phyloP scores from a whole-genome alignment of 2,329 filamentous ascomycete genomes.

The Paraconiothyrium brasiliense region DNA sequence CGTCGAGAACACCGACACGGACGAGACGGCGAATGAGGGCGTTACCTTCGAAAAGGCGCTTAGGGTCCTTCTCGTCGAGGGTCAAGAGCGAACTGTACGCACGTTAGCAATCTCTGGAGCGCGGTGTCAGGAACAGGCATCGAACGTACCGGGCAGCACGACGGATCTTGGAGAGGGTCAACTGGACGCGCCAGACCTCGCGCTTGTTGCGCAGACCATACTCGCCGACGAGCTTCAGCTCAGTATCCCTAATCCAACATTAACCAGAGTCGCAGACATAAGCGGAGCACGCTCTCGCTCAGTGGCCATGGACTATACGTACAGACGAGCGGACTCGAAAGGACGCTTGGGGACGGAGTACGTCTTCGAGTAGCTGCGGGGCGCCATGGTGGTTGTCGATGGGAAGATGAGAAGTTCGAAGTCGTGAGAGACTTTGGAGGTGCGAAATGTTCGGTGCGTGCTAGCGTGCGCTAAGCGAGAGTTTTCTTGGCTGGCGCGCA shows the following conservation, averaged over 20 bases:
- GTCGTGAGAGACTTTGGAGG: constrained; percentile 14
- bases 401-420: constrained; percentile 30
- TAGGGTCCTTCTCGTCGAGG: constrained; percentile 99
- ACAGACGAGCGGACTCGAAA: constrained; percentile 99
- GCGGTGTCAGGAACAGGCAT: background rate
- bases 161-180: constrained; percentile 99
- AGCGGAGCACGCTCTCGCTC: constrained; percentile 98
- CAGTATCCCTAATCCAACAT: constrained; percentile 84
- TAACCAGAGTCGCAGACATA: constrained; percentile 85
- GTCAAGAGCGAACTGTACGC: constrained; percentile 92
- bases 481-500: too few species aligned
- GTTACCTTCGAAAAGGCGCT: constrained; percentile 99
- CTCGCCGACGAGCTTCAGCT: constrained; percentile 99
- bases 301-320: constrained; percentile 91
- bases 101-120: constrained; percentile 22
- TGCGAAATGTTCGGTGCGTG: background rate
- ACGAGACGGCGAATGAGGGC: constrained; percentile 99
- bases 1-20: constrained; percentile 98
- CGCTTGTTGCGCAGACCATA: constrained; percentile 99
- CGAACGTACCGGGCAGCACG: constrained; percentile 94
- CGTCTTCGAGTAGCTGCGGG: constrained; percentile 94
- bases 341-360: constrained; percentile 98
- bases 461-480: too few species aligned
- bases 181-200: constrained; percentile 99
- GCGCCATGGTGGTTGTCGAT: constrained; percentile 56